A percentile compares a stretch with the other conserved stretches of the same genome.
Conservation (phyloP, 495 filamentous ascomycete genomes). For the Penicillium subrubescens region DNA sequence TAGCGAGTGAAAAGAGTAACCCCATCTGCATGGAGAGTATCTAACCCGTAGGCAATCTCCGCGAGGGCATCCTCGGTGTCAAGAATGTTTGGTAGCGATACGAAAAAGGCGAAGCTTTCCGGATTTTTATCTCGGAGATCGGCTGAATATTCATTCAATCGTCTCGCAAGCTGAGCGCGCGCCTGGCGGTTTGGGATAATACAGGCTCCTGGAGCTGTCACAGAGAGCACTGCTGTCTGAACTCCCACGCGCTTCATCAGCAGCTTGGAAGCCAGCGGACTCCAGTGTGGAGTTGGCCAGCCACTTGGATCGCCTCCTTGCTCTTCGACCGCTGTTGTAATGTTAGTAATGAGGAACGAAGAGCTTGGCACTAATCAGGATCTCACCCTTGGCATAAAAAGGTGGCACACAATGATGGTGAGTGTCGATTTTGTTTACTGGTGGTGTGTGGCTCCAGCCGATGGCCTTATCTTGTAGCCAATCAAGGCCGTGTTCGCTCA, state of each 20-base stretch:
- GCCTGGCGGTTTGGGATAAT: neutral
- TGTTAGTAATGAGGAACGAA: neutral
- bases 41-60: slow-evolving; percentile 49
- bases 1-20: slow-evolving; percentile 57
- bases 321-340: slow-evolving; percentile 30
- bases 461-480: slow-evolving; percentile 27
- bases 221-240: neutral
- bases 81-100: slow-evolving; percentile 44
- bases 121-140: slow-evolving; percentile 45
- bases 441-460: slow-evolving; percentile 22
- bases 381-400: slow-evolving; percentile 41
- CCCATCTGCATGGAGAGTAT: slow-evolving; percentile 52
- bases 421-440: slow-evolving; percentile 41
- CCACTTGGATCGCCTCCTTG: slow-evolving; percentile 39
- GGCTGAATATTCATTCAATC: slow-evolving; percentile 47
- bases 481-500: slow-evolving; percentile 18
- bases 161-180: slow-evolving; percentile 28
- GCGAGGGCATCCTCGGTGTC: slow-evolving; percentile 36
- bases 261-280: neutral
- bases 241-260: slow-evolving; percentile 5
- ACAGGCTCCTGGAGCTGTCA: neutral
- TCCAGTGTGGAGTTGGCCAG: slow-evolving; percentile 8
- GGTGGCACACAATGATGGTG: slow-evolving; percentile 48
- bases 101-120: slow-evolving; percentile 50
- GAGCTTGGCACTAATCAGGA: neutral